Evolutionary conservation across 129 eudicot species (phyloP).

Genomic region (Silybum marianum): DNA sequence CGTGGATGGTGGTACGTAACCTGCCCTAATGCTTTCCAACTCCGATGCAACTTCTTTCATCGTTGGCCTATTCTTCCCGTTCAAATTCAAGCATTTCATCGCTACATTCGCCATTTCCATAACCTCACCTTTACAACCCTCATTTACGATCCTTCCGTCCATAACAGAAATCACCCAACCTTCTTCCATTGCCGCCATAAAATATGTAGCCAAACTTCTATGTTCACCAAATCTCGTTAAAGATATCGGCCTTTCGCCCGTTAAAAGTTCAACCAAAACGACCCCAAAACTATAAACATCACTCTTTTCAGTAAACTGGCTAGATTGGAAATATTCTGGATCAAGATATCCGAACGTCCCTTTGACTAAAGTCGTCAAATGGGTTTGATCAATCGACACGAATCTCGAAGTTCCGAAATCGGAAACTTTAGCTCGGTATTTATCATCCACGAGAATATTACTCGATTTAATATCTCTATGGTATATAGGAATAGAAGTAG

Average conservation of each 20-base stretch:
- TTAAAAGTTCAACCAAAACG: conserved; percentile 27
- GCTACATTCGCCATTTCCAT: conserved; percentile 28
- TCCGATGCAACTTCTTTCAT: conserved; percentile 27
- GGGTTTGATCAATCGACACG: conserved; percentile 25
- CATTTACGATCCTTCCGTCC: conserved; percentile 15
- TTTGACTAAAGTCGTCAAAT: conserved; percentile 29
- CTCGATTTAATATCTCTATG: conserved; percentile 31
- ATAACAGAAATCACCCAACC: conserved; percentile 11
- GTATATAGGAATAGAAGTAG: conserved; percentile 31
- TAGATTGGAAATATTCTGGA: conserved; percentile 25
- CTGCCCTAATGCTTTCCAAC: conserved; percentile 20
- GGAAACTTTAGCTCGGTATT: conserved; percentile 19
- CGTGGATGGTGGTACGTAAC: conserved; percentile 7
- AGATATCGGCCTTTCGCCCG: conserved; percentile 23
- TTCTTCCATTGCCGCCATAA: conserved; percentile 23
- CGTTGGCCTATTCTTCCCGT: conserved; percentile 23
- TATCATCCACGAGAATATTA: conserved; percentile 28
- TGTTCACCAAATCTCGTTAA: conserved; percentile 17
- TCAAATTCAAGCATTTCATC: conserved; percentile 20
- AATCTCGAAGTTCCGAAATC: conserved; percentile 33
- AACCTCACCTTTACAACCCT: conserved; percentile 22
- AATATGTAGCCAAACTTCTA: conserved; percentile 32
- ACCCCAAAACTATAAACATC: conserved; percentile 29
- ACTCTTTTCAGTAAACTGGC: conserved; percentile 22
- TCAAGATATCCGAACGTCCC: conserved; percentile 29